Percentiles rank a stretch among this genome's conserved stretches.
Conservation (phyloP, 805 yeast genomes). For the Saturnispora serradocipensis region DNA sequence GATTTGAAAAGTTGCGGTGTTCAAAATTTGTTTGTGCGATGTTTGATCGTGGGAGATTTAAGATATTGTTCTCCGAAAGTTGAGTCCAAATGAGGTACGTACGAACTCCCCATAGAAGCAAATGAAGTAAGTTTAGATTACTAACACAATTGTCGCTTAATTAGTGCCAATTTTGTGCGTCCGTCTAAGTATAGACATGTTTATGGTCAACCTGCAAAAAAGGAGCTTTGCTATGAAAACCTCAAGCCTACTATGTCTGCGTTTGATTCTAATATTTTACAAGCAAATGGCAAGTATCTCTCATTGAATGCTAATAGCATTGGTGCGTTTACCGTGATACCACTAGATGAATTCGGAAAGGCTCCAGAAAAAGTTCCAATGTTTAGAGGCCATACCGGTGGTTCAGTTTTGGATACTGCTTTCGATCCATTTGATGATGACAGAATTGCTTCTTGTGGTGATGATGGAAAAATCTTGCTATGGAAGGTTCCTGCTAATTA, state of each 20-base stretch:
- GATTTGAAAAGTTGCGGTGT: not conserved
- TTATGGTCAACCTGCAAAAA: slow-evolving; percentile 76
- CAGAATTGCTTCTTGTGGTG: slow-evolving; percentile 71
- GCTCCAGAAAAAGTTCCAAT: slow-evolving; percentile 89
- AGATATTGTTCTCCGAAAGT: not conserved
- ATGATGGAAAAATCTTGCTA: slow-evolving; percentile 67
- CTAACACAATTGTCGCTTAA: not conserved
- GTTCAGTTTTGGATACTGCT: slow-evolving; percentile 90
- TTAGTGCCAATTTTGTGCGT: slow-evolving; percentile 81
- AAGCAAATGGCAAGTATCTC: slow-evolving; percentile 77
- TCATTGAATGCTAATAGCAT: slow-evolving; percentile 91
- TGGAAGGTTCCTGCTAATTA: slow-evolving; percentile 86
- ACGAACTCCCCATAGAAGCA: not conserved
- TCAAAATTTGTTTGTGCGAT: not conserved
- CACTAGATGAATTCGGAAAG: slow-evolving; percentile 78
- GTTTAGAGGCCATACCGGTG: slow-evolving; percentile 94
- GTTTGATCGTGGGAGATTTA: not conserved
- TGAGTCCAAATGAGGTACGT: not conserved
- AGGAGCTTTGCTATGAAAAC: slow-evolving; percentile 66
- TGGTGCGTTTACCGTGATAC: slow-evolving; percentile 94
- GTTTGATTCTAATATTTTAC: slow-evolving; percentile 88
- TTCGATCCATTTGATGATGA: slow-evolving; percentile 85
- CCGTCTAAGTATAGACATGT: slow-evolving; percentile 97
- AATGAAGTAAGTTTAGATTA: not conserved
- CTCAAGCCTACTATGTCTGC: slow-evolving; percentile 80